A percentile compares a stretch with the other conserved stretches of the same genome.
Conservation (phyloP, 2,329 filamentous ascomycete genomes). For the Ophiocordyceps australis region DNA sequence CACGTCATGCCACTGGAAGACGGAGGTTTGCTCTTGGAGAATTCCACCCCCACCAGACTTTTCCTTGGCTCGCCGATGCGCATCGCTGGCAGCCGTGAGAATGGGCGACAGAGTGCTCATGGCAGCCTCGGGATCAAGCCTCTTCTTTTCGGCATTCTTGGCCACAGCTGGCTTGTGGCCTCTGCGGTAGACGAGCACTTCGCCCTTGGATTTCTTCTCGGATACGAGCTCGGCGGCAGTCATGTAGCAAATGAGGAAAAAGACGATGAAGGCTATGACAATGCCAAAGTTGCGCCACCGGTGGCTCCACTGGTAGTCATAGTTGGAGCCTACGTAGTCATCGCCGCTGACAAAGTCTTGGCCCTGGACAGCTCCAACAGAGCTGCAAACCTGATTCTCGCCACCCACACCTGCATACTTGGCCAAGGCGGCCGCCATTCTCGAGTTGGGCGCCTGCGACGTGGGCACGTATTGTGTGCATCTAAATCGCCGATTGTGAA, state of each 20-base stretch:
- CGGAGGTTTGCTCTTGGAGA: constrained; percentile 42
- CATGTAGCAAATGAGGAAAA: constrained; percentile 45
- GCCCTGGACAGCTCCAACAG: constrained; percentile 39
- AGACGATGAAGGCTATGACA: constrained; percentile 43
- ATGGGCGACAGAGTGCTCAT: constrained; percentile 28
- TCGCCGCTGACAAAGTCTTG: constrained; percentile 34
- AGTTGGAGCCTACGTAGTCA: constrained; percentile 32
- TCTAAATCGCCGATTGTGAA: constrained; percentile 41
- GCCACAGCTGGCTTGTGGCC: constrained; percentile 43
- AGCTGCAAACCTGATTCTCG: constrained; percentile 34
- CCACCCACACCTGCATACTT: constrained; percentile 9
- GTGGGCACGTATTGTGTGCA: constrained; percentile 29
- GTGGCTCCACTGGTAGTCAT: constrained; percentile 37
- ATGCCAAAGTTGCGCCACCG: constrained; percentile 59
- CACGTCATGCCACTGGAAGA: constrained; percentile 76
- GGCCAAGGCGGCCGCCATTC: constrained; percentile 2
- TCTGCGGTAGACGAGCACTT: constrained; percentile 57
- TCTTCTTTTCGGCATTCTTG: constrained; percentile 40
- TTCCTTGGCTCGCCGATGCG: no score
- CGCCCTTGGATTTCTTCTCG: constrained; percentile 54
- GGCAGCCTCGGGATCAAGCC: constrained; percentile 34
- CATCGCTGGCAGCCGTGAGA: no score
- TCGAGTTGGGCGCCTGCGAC: not conserved
- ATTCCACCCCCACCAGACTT: constrained; percentile 17
- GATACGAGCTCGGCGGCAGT: constrained; percentile 47